Evolutionary conservation across 495 filamentous ascomycete species (phyloP).

Genomic region (Sordaria brevicollis): DNA sequence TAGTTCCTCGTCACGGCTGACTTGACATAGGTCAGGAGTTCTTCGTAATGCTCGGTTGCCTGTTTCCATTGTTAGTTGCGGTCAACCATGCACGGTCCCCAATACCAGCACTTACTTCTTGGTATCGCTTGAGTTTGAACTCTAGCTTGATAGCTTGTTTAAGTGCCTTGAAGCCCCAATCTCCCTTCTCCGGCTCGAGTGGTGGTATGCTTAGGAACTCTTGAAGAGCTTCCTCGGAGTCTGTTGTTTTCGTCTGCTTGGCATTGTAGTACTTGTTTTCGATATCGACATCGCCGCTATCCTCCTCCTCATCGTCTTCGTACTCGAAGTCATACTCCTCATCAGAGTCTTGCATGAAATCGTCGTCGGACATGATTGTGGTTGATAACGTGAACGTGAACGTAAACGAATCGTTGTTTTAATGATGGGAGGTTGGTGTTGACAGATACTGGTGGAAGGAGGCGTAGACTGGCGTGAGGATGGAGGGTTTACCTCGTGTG

Average conservation of each 20-base stretch:
- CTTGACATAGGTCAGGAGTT: constrained; percentile 95
- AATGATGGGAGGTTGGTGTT: not conserved
- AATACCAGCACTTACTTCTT: constrained; percentile 46
- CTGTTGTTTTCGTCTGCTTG: constrained; percentile 84
- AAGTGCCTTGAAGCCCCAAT: constrained; percentile 97
- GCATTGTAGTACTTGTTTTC: constrained; percentile 99
- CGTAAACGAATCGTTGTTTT: not conserved
- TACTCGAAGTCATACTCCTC: constrained; percentile 98
- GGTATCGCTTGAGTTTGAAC: constrained; percentile 76
- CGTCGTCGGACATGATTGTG: constrained; percentile 81
- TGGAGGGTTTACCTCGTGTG: not conserved
- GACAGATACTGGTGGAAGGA: not conserved
- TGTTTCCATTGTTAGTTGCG: constrained; percentile 26
- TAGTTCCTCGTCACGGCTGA: constrained; percentile 96
- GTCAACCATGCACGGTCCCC: not conserved
- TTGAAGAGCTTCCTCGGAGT: constrained; percentile 78
- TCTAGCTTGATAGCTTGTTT: constrained; percentile 98
- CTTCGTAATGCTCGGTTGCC: constrained; percentile 91
- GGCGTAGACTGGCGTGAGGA: not conserved
- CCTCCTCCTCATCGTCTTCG: constrained; percentile 80
- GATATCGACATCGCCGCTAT: constrained; percentile 81
- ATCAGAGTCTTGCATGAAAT: constrained; percentile 97
- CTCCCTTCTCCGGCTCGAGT: constrained; percentile 78
- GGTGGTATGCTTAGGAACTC: constrained; percentile 83
- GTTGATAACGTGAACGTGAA: not conserved